A percentile compares a stretch with the other conserved stretches of the same genome.
Conservation (phyloP, 139 green algal species). For the Ettlia oleoabundans region DNA sequence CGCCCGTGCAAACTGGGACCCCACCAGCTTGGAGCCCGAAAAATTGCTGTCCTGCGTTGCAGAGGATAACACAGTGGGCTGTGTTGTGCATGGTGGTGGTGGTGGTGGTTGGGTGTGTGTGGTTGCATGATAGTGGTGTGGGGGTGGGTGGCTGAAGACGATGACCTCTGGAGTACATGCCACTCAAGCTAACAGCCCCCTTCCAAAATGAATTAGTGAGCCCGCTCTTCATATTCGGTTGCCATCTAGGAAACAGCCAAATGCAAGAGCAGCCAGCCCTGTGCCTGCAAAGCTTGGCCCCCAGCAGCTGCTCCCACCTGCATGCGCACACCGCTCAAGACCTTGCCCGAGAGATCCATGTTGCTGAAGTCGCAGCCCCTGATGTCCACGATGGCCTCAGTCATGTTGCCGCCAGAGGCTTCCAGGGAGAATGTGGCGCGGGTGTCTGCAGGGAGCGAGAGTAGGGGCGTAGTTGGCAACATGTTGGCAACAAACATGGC, state of each 20-base stretch:
- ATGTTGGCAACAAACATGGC: too few relatives aligned
- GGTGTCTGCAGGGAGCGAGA: conserved; percentile 21
- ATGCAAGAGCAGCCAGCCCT: too few relatives aligned
- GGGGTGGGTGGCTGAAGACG: too few relatives aligned
- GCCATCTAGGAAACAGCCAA: too few relatives aligned
- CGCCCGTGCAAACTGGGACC: conserved; percentile 59
- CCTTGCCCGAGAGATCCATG: conserved; percentile 54
- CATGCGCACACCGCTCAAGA: conserved; percentile 63
- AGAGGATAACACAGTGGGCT: background rate
- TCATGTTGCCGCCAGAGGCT: conserved; percentile 55
- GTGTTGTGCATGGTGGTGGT: too few relatives aligned
- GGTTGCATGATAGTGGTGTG: too few relatives aligned
- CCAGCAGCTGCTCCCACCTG: background rate
- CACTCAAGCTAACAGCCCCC: background rate
- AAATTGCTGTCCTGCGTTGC: conserved; percentile 52
- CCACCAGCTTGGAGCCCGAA: conserved; percentile 48
- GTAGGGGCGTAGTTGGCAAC: background rate
- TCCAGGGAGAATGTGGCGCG: conserved; percentile 52
- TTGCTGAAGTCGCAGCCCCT: conserved; percentile 57
- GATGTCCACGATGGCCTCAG: conserved; percentile 64
- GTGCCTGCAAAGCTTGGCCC: background rate
- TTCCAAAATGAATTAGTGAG: too few relatives aligned
- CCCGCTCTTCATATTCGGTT: too few relatives aligned
- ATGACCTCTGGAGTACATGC: too few relatives aligned
- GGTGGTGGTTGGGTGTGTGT: too few relatives aligned